phyloP scores from a whole-genome alignment of 208 protist genomes.

The Blechomonas ayalai region DNA sequence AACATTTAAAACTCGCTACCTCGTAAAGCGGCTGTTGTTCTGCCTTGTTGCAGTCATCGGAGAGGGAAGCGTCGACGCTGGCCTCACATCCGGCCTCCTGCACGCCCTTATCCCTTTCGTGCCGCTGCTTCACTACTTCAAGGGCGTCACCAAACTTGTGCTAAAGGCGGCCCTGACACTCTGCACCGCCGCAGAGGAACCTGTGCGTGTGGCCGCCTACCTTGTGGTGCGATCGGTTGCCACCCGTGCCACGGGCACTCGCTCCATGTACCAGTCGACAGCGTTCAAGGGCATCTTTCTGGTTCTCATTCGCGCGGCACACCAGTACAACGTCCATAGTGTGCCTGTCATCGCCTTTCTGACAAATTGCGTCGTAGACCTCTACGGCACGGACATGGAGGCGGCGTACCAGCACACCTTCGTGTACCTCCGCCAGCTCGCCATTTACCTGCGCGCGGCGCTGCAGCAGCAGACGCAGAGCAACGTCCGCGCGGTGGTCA shows the following conservation, averaged over 20 bases:
- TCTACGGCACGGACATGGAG: slow-evolving; percentile 92
- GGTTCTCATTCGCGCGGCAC: slow-evolving; percentile 77
- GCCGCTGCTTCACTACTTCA: slow-evolving; percentile 83
- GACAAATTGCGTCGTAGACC: slow-evolving; percentile 92
- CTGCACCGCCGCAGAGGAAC: slow-evolving; percentile 68
- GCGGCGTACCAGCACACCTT: slow-evolving; percentile 94
- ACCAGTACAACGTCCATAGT: slow-evolving; percentile 76
- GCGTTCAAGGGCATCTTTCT: slow-evolving; percentile 93
- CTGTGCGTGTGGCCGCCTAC: slow-evolving; percentile 78
- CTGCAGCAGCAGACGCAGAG: slow-evolving; percentile 87
- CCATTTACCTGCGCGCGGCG: slow-evolving; percentile 93
- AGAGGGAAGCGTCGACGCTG: slow-evolving; percentile 51
- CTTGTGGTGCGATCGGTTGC: slow-evolving; percentile 83
- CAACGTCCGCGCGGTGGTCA: slow-evolving; percentile 92
- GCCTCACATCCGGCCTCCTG: slow-evolving; percentile 56
- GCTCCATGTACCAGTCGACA: slow-evolving; percentile 87
- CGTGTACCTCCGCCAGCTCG: slow-evolving; percentile 97
- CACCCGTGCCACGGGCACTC: slow-evolving; percentile 76
- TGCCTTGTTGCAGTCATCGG: slow-evolving; percentile 50
- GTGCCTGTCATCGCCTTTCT: slow-evolving; percentile 86
- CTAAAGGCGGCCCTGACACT: slow-evolving; percentile 64
- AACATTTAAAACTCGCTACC: slow-evolving; percentile 62
- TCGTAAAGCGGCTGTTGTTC: slow-evolving; percentile 70
- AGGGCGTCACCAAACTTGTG: slow-evolving; percentile 71
- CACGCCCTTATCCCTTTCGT: slow-evolving; percentile 79